Evolutionary conservation across 257 asterid species (phyloP).

Genomic region (Paraleonurus japonicus): DNA sequence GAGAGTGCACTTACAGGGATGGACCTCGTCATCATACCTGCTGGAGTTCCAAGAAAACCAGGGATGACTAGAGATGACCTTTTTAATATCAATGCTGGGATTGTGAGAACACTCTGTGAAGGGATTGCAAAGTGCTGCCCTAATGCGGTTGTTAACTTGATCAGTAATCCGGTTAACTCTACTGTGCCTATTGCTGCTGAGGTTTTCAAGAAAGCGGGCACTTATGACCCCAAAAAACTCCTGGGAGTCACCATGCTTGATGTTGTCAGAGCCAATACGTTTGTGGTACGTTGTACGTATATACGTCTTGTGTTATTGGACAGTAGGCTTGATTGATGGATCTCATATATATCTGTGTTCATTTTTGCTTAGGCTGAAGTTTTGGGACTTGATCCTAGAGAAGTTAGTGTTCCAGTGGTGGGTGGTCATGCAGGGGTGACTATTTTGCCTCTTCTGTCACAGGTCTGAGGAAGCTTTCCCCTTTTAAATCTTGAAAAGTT

Average conservation of each 20-base stretch:
- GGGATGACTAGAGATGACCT: constrained; percentile 95
- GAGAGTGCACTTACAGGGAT: constrained; percentile 84
- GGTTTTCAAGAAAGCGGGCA: constrained; percentile 90
- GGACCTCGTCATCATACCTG: constrained; percentile 86
- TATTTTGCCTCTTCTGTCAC: constrained; percentile 89
- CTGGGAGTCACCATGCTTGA: constrained; percentile 93
- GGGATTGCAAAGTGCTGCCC: constrained; percentile 80
- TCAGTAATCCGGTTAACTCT: constrained; percentile 90
- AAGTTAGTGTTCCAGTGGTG: constrained; percentile 83
- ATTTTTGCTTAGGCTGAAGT: constrained; percentile 67
- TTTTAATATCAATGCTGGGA: constrained; percentile 88
- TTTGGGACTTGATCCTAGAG: constrained; percentile 89
- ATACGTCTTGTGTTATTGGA: neutral
- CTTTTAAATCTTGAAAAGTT: neutral
- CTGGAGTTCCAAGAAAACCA: constrained; percentile 93
- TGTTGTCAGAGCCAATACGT: constrained; percentile 88
- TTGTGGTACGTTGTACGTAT: constrained; percentile 62
- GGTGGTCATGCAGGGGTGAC: constrained; percentile 98
- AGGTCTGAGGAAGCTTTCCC: constrained; percentile 36
- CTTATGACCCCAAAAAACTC: constrained; percentile 78
- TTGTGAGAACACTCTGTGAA: constrained; percentile 77
- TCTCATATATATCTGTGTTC: neutral
- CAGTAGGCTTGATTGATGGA: neutral
- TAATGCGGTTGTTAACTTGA: constrained; percentile 74
- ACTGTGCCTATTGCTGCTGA: constrained; percentile 94